Base-by-base conservation (phyloP, 768 basidiomycete genomes). In the Amanita fuliginea region DNA sequence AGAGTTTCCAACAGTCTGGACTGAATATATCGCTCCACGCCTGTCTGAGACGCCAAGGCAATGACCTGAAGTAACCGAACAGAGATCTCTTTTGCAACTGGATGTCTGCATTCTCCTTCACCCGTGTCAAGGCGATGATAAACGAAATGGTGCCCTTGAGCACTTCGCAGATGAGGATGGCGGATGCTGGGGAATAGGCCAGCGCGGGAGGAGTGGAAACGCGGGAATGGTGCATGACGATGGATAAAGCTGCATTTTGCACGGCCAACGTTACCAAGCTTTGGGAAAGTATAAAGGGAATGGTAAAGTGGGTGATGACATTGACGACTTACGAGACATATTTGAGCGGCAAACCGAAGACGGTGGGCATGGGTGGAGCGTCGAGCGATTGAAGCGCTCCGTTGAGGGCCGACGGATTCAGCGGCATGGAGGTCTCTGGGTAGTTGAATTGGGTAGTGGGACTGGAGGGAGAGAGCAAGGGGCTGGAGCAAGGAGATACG, bases 171-270 rank as follows among this genome's bases (percentile, higher is more conserved):
- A 97, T 69, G 28, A 99, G 77, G 22, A 99, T 93, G 19, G 96
- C 96, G 0, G 90, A 77, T 1, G 95, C 93, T 1, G 96, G 91
- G 0, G 90, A 96, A 66, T 99, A 99, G 1, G 88, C 71, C 28
- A 85, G 74, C 36, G 83, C 71, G 1, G 85, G 70, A 6, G 90
- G 79, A 0, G 78, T 86, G 2, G 88, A 86, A 51, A 92, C 84
- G 52, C 96, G 81, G n/a, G 96, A 97, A 67, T 97, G 90, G 71
- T 97, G 93, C 89, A 99, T 95, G 55, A 98, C 89, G 60, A 99
- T 92, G 47, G 93, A 93, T 43, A 99, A 72, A 8, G 89, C 81
- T 26, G 91, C 91, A 67, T 98, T 98, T 71, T 99, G 95, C 2
- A 95, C 83, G 4, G 91, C 91, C 44, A 94, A 78, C 14, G 87